Percentiles rank a stretch among this genome's conserved stretches.
These are phyloP conservation scores for Bassia scoparia DNA, from an alignment of 148 eudicot genomes.

Conservation along the genomic window DNA sequence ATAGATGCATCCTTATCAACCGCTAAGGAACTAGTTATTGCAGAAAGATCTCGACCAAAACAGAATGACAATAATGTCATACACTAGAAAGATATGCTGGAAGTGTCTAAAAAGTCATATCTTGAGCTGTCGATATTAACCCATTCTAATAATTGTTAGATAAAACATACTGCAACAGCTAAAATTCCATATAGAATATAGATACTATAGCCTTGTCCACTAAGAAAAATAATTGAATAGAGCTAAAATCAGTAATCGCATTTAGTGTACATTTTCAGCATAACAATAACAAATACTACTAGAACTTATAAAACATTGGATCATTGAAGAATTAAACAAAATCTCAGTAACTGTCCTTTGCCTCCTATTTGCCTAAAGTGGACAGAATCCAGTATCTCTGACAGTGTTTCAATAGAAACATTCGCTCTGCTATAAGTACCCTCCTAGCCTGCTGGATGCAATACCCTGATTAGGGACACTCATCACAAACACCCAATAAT, in stretches of 20 bases:
- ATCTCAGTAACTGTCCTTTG: background rate
- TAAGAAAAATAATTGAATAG: background rate
- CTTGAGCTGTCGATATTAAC: background rate
- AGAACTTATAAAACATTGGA: background rate
- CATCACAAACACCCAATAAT: background rate
- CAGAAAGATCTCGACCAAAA: background rate
- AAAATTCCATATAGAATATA: background rate
- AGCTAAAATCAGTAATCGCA: background rate
- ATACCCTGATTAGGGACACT: background rate
- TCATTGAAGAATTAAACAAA: background rate
- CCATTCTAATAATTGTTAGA: background rate
- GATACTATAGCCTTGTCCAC: background rate
- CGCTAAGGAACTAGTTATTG: background rate
- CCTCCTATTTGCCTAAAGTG: background rate
- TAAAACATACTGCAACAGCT: background rate
- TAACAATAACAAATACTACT: background rate
- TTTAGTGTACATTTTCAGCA: background rate
- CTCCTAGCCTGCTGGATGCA: background rate
- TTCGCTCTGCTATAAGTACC: background rate
- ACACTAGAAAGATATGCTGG: background rate
- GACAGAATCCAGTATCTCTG: background rate
- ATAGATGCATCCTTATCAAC: background rate
- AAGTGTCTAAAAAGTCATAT: background rate
- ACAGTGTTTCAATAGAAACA: background rate
- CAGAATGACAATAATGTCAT: background rate